phyloP scores from a whole-genome alignment of 2,329 filamentous ascomycete species.

The Diaporthe aspalathi region DNA sequence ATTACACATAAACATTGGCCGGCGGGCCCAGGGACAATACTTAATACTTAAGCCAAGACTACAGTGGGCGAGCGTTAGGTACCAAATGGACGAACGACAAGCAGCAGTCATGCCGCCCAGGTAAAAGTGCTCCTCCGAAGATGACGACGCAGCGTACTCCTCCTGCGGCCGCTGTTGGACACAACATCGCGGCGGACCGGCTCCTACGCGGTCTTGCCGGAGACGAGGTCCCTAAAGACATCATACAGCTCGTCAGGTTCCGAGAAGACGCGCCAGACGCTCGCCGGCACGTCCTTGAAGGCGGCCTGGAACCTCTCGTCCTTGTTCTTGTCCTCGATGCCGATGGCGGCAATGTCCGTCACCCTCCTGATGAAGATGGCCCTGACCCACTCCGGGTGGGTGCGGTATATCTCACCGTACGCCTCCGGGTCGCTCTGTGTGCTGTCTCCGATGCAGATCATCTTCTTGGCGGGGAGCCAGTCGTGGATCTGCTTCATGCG shows the following conservation, averaged over 20 bases:
- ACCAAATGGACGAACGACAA: not conserved
- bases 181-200: not conserved
- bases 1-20: not conserved
- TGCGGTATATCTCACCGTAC: conserved; percentile 81
- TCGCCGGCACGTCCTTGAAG: conserved; percentile 78
- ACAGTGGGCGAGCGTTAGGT: not conserved
- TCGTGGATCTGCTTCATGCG: conserved; percentile 81
- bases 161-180: not conserved
- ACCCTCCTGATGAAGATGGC: conserved; percentile 90
- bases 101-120: not conserved
- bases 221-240: conserved; percentile 49
- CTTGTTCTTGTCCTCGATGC: conserved; percentile 80
- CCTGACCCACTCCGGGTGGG: conserved; percentile 80
- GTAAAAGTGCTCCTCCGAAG: conserved; percentile 13
- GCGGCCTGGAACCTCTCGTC: conserved; percentile 83
- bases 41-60: no score
- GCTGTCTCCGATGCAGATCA: conserved; percentile 89
- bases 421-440: conserved; percentile 93
- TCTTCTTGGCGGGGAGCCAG: conserved; percentile 82
- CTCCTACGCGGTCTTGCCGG: not conserved
- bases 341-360: conserved; percentile 74
- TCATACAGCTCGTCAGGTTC: conserved; percentile 74
- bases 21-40: not conserved
- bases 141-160: not conserved
- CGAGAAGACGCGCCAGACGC: conserved; percentile 85